Percentiles rank a stretch among this genome's conserved stretches.
Conservation (phyloP, 306 rosid genomes). For the Vigna radiata region DNA sequence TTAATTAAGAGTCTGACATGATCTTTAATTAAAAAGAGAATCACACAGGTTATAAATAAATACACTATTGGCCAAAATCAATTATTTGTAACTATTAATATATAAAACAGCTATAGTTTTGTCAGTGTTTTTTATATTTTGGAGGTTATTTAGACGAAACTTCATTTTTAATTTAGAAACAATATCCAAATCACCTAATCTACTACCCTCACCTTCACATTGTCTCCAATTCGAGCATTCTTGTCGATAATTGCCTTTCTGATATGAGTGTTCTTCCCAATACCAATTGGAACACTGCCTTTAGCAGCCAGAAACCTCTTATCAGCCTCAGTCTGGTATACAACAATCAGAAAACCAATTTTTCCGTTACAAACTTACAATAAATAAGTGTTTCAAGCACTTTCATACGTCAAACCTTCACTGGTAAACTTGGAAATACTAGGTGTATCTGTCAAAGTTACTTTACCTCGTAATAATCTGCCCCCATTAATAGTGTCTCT, state of each 20-base stretch:
- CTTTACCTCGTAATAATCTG: slow-evolving; percentile 91
- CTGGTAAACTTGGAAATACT: slow-evolving; percentile 20
- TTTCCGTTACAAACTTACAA: slow-evolving; percentile 8
- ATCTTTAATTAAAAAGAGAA: neutral
- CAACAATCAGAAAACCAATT: slow-evolving; percentile 42
- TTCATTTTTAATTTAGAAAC: neutral
- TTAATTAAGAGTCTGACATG: neutral
- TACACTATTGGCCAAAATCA: neutral
- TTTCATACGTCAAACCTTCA: slow-evolving; percentile 20
- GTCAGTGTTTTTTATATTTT: neutral
- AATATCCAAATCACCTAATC: neutral
- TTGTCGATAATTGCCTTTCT: slow-evolving; percentile 97
- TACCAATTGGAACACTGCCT: slow-evolving; percentile 94
- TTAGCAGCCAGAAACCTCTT: slow-evolving; percentile 82
- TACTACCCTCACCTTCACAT: slow-evolving; percentile 68
- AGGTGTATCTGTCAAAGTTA: neutral
- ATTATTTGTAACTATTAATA: neutral
- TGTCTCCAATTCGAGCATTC: slow-evolving; percentile 94
- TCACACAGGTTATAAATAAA: neutral
- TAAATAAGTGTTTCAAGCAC: slow-evolving; percentile 19
- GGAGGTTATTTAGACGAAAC: neutral
- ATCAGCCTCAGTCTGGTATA: slow-evolving; percentile 81
- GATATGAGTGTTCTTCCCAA: slow-evolving; percentile 87
- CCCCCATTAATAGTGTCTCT: slow-evolving; percentile 95
- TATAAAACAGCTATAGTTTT: neutral